Percentiles rank a stretch among this genome's conserved stretches.
Evolutionary conservation across 345 rosid species (phyloP).

Genomic region (Alliaria petiolata): DNA sequence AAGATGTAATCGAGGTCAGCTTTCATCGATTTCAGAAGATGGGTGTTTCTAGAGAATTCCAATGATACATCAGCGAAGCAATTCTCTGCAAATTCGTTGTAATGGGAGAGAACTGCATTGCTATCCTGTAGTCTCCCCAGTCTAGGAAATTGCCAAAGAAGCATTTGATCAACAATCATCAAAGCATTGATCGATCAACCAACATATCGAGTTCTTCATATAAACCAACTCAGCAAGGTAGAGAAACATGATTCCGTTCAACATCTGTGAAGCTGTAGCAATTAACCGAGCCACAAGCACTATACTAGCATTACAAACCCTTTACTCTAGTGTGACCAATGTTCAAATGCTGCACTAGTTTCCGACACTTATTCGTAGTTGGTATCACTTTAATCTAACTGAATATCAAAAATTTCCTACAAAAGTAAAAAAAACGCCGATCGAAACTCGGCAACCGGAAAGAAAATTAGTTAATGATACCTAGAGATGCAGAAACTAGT

Average conservation of each 20-base stretch:
- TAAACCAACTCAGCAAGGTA: background rate
- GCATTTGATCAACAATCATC: background rate
- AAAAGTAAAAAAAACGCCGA: too few species aligned
- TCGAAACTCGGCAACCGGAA: too few species aligned
- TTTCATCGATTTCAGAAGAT: constrained; percentile 71
- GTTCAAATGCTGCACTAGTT: background rate
- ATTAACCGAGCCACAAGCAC: background rate
- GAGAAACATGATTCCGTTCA: background rate
- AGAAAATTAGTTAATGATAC: too few species aligned
- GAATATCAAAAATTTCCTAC: too few species aligned
- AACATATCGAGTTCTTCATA: background rate
- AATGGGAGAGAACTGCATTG: constrained; percentile 85
- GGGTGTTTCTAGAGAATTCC: constrained; percentile 67
- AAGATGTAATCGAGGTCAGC: constrained; percentile 87
- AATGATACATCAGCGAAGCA: constrained; percentile 69
- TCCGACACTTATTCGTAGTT: background rate
- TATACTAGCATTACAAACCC: background rate
- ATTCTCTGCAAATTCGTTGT: constrained; percentile 80
- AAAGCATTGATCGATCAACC: background rate
- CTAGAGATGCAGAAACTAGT: too few species aligned
- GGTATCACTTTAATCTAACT: too few species aligned
- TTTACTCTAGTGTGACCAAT: background rate
- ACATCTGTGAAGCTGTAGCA: background rate
- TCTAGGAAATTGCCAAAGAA: constrained; percentile 36
- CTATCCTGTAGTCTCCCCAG: constrained; percentile 96